Conservation (phyloP, 345 rosid genomes). For the Rubroshorea leprosula region DNA sequence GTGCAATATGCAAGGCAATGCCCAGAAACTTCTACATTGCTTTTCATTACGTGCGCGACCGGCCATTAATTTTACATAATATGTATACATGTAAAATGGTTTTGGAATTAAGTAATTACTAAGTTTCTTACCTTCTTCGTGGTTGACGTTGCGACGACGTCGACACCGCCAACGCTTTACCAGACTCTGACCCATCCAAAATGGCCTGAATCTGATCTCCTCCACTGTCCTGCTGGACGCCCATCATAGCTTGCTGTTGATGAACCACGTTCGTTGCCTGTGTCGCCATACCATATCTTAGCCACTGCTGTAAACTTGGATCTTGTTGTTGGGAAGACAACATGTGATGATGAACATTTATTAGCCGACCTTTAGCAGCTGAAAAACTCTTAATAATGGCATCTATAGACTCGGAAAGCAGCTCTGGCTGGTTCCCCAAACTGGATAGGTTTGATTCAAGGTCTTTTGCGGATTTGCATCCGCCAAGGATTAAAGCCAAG, state of each 20-base stretch:
- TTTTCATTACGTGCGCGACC: too few relatives aligned
- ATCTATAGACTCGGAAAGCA: constrained; percentile 9
- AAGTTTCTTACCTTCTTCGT: constrained; percentile 9
- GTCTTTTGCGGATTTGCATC: constrained; percentile 3
- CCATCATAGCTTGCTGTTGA: not conserved
- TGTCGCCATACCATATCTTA: not conserved
- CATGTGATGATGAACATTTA: not conserved
- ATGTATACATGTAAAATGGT: too few relatives aligned
- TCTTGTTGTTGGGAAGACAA: not conserved
- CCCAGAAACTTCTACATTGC: not conserved
- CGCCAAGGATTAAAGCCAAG: constrained; percentile 7
- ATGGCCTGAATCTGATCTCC: constrained; percentile 6
- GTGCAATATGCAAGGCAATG: too few relatives aligned
- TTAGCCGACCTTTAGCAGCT: not conserved
- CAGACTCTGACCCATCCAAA: constrained; percentile 2
- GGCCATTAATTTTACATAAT: too few relatives aligned
- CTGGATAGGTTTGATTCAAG: constrained; percentile 7
- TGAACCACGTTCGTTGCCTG: constrained; percentile 9
- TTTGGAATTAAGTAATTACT: too few relatives aligned
- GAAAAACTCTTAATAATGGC: constrained; percentile 2
- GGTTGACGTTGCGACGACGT: constrained; percentile 11
- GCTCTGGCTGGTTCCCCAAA: constrained; percentile 7
- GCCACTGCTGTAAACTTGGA: constrained; percentile 6
- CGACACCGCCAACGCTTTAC: constrained; percentile 1
- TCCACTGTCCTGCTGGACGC: not conserved